Evolutionary conservation across 2,329 filamentous ascomycete species (phyloP).

Genomic region (Lasiodiplodia citricola): DNA sequence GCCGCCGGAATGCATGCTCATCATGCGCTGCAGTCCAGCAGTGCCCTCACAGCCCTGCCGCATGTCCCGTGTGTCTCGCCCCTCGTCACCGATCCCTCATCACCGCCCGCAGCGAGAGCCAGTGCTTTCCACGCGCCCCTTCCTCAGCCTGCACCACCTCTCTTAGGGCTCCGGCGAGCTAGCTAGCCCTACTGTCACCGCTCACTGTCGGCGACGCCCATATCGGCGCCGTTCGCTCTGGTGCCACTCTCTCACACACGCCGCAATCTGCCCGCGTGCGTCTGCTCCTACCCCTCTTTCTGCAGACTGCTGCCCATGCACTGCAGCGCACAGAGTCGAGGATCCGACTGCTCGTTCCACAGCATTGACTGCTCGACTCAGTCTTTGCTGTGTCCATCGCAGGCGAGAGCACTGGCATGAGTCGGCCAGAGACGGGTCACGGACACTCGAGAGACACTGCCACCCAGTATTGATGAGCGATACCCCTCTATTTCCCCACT

Average conservation of each 20-base stretch:
- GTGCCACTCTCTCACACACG: constrained; percentile 5
- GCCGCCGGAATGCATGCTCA: background rate
- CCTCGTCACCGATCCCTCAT: constrained; percentile 18
- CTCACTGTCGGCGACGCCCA: background rate
- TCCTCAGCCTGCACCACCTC: constrained; percentile 14
- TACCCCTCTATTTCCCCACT: constrained; percentile 19
- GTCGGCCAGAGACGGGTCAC: constrained; percentile 6
- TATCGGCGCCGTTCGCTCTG: constrained; percentile 6
- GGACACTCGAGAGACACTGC: constrained; percentile 8
- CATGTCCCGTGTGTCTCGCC: constrained; percentile 3
- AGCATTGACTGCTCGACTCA: constrained; percentile 14
- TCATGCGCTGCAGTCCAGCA: background rate
- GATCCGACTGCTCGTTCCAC: constrained; percentile 10
- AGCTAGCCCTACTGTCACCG: constrained; percentile 12
- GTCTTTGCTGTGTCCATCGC: constrained; percentile 3
- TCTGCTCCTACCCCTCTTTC: constrained; percentile 15
- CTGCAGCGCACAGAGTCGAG: constrained; percentile 17
- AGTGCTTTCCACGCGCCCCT: constrained; percentile 1
- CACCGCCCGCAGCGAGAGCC: background rate
- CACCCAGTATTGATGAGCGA: constrained; percentile 15
- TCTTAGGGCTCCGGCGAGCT: constrained; percentile 3
- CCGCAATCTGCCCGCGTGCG: constrained; percentile 5
- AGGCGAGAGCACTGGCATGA: constrained; percentile 10
- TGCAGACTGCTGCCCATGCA: background rate
- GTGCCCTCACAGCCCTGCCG: background rate